Conservation (phyloP, 1,139 yeast genomes). For the Blastobotrys indianensis region DNA sequence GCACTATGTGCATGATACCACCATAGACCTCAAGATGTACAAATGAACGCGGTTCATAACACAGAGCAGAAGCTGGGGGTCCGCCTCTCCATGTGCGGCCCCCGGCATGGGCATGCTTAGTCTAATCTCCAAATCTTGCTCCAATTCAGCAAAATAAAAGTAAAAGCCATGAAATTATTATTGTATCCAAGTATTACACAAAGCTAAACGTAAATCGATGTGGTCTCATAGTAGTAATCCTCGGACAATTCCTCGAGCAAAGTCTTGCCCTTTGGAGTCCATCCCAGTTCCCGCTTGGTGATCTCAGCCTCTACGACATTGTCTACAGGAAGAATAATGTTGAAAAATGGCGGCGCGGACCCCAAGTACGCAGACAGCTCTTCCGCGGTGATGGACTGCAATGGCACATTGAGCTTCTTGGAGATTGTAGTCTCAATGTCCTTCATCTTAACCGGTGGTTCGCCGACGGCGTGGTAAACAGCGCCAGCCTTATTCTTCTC, state of each 20-base stretch:
- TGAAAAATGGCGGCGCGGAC: background rate
- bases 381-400: background rate
- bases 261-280: conserved; percentile 9
- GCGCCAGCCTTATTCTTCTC: conserved; percentile 25
- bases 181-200: too few relatives aligned
- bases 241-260: conserved; percentile 9
- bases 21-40: too few relatives aligned
- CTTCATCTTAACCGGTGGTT: conserved; percentile 23
- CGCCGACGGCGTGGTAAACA: conserved; percentile 28
- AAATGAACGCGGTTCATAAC: too few relatives aligned
- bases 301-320: conserved; percentile 2
- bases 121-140: too few relatives aligned
- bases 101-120: too few relatives aligned
- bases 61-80: too few relatives aligned
- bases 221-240: background rate
- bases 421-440: conserved; percentile 28
- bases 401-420: conserved; percentile 19
- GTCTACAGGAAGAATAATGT: background rate
- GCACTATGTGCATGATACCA: too few relatives aligned
- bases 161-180: too few relatives aligned
- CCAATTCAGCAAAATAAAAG: too few relatives aligned
- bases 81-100: too few relatives aligned
- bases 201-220: too few relatives aligned
- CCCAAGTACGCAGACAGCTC: conserved; percentile 2
- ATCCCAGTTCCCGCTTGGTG: conserved; percentile 9